Conservation (phyloP, 768 basidiomycete genomes). For the Boletus sensibilis region DNA sequence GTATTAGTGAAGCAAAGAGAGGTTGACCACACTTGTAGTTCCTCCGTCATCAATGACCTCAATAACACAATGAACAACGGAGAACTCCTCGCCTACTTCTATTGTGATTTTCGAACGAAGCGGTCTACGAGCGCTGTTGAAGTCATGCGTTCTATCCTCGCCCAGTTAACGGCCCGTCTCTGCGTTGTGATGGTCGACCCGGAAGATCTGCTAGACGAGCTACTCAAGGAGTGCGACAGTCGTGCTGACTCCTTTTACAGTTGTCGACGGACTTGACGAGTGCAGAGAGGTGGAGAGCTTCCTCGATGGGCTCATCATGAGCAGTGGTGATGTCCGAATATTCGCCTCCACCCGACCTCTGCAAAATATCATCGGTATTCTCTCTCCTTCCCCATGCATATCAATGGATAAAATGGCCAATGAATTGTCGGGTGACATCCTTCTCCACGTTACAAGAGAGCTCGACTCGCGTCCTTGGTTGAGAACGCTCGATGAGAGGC, state of each 20-base stretch:
- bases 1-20: not conserved
- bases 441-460: slow-evolving; percentile 4
- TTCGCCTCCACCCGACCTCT: slow-evolving; percentile 10
- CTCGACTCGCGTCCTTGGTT: slow-evolving; percentile 3
- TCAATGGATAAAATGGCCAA: slow-evolving; percentile 4
- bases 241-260: not conserved
- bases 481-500: not conserved
- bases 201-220: not conserved
- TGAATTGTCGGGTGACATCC: slow-evolving; percentile 8
- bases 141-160: not conserved
- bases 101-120: not conserved
- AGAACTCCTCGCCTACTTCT: not conserved
- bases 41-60: not conserved
- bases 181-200: not conserved
- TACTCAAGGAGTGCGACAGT: not conserved
- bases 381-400: slow-evolving; percentile 1
- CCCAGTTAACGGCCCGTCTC: not conserved
- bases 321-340: not conserved
- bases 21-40: not conserved
- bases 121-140: not conserved
- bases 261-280: slow-evolving; percentile 22
- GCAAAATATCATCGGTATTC: not conserved
- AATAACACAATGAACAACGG: not conserved
- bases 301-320: slow-evolving; percentile 1
- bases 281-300: slow-evolving; percentile 8